Evolutionary conservation across 2,329 filamentous ascomycete species (phyloP), one percentile per base, ranked within the genome.

Genomic region (Biscogniauxia marginata): DNA sequence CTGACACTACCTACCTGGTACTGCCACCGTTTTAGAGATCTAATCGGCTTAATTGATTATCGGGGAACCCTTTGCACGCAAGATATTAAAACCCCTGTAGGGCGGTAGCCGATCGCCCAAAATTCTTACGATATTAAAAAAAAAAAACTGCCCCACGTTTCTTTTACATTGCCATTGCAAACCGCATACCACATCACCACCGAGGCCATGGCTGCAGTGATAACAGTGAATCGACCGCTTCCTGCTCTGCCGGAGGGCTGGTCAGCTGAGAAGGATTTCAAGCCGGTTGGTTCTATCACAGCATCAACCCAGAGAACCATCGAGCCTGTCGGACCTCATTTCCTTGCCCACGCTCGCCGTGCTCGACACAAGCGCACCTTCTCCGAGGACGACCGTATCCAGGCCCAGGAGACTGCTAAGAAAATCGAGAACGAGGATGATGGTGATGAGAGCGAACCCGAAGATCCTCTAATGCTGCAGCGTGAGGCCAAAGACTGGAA

Each of bases 401-500:
- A 97, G 80, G 95, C 95, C 49, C 90, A 96, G 76, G 87, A 96
- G 76, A 92, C 88, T 66, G 92, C 93, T 71, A 96, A 96, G 86
- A 97, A 96, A 77, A 86, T 96, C 54, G 93, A 98, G 76, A 90
- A 95, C 63, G 90, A 91, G 53, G 91, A 97, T 56, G 87, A 88
- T 62, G 90, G 89, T 70, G 93, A 98, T 60, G 91, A 96, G 74
- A 96, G 91, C 76, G 95, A 99, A 79, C 80, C 88, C 24, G 95
- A 99, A 78, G 93, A 98, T 71, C 88, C 91, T 55, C 84, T 96
- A 79, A 89, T 98, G 85, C 86, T 99, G 25, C 84, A 90, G 74
- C 86, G 92, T 54, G 92, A 98, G 73, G 93, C 95, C 71, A 99
- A 99, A 82, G 95, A 99, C 81, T 99, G 95, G 95, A 99, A 99